phyloP scores from a whole-genome alignment of 306 rosid genomes.

The Phaseolus lunatus region DNA sequence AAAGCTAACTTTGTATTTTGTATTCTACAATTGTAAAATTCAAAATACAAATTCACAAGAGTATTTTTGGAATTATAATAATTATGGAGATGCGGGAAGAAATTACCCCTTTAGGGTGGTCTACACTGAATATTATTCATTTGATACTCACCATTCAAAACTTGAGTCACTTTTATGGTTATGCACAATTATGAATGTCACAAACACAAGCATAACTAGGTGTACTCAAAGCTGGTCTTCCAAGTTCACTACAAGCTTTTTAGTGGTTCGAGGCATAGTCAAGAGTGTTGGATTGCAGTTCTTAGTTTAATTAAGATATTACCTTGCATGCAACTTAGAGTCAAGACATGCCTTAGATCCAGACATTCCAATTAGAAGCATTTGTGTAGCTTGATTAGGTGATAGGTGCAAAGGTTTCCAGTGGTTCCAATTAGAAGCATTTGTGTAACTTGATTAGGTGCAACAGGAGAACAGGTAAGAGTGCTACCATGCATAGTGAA shows the following conservation, averaged over 20 bases:
- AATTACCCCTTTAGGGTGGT: no score
- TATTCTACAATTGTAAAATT: no score
- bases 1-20: no score
- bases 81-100: no score
- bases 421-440: not conserved
- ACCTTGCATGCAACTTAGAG: not conserved
- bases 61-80: no score
- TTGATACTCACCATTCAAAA: not conserved
- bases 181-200: constrained; percentile 1
- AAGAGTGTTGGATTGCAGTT: not conserved
- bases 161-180: not conserved
- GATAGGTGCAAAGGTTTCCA: no score
- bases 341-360: constrained; percentile 4
- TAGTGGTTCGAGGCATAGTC: constrained; percentile 7
- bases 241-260: not conserved
- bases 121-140: not conserved
- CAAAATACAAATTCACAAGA: no score
- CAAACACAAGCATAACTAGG: no score
- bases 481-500: not conserved
- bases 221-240: not conserved
- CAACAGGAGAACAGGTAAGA: not conserved
- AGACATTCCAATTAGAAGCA: not conserved
- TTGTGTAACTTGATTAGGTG: not conserved
- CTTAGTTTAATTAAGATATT: not conserved
- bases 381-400: not conserved